Conservation (phyloP, 148 eudicot species). For the Rhododendron williamsianum region DNA sequence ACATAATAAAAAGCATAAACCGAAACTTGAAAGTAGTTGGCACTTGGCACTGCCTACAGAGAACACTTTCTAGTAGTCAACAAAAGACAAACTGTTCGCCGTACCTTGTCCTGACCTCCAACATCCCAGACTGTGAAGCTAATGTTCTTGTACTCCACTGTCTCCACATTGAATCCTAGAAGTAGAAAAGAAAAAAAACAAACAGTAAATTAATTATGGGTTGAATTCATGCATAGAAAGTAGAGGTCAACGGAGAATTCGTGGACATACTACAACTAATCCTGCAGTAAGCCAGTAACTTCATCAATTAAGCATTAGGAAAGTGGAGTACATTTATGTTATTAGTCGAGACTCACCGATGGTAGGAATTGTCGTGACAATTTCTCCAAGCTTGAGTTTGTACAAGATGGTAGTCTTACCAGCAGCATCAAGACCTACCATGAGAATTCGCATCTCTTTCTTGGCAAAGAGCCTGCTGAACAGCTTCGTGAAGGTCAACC, state of each 20-base stretch:
- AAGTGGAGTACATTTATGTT: not conserved
- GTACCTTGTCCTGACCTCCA: slow-evolving; percentile 30
- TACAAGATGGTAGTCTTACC: slow-evolving; percentile 28
- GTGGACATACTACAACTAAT: not conserved
- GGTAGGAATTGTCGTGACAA: slow-evolving; percentile 28
- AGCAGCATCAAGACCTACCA: slow-evolving; percentile 32
- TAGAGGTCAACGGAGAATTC: not conserved
- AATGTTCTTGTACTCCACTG: slow-evolving; percentile 30
- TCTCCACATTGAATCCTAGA: slow-evolving; percentile 25
- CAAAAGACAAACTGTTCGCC: not conserved
- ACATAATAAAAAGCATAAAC: not conserved
- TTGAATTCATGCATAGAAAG: not conserved
- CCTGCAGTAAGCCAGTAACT: not conserved
- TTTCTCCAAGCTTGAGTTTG: slow-evolving; percentile 28
- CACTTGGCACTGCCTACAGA: not conserved
- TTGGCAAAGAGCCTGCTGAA: slow-evolving; percentile 31
- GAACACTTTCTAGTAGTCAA: not conserved
- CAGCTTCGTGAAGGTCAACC: slow-evolving; percentile 18
- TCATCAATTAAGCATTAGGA: not conserved
- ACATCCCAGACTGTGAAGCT: slow-evolving; percentile 32
- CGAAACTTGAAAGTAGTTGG: not conserved
- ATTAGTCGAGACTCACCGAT: slow-evolving; percentile 14
- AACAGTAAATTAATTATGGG: not conserved
- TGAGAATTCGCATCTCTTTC: slow-evolving; percentile 29
- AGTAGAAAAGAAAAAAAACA: not conserved